Evolutionary conservation across 345 rosid species (phyloP).

Genomic region (Firmiana major): DNA sequence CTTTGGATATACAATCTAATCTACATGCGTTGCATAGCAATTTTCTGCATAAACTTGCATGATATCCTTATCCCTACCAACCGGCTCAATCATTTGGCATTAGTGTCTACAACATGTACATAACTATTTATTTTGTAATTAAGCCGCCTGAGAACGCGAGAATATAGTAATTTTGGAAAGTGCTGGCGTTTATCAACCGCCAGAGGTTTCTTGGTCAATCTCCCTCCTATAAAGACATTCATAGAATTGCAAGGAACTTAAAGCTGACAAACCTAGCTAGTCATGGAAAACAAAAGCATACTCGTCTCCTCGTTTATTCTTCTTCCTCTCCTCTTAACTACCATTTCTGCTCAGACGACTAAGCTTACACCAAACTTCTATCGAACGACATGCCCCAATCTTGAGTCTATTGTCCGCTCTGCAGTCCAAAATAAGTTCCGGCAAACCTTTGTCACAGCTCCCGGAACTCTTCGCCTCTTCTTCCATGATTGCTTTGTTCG

Average conservation of each 20-base stretch:
- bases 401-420: constrained; percentile 50
- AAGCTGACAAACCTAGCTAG: background rate
- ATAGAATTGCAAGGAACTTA: background rate
- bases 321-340: constrained; percentile 13
- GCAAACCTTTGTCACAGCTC: constrained; percentile 62
- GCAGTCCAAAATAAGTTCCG: constrained; percentile 50
- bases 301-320: background rate
- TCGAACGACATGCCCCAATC: constrained; percentile 45
- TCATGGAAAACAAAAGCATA: constrained; percentile 22
- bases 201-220: background rate
- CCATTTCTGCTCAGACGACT: constrained; percentile 43
- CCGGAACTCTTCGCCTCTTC: constrained; percentile 54
- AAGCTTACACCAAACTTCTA: constrained; percentile 41
- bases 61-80: background rate
- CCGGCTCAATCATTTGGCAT: background rate
- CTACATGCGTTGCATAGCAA: no score
- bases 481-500: constrained; percentile 68
- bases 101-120: background rate
- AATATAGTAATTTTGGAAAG: background rate
- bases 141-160: background rate
- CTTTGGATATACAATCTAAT: no score
- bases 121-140: background rate
- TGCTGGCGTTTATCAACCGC: background rate
- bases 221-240: background rate
- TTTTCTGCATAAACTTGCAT: no score